These are phyloP conservation scores for Graphiopsis chlorocephala DNA, from an alignment of 2,329 filamentous ascomycete species.

Conservation along the genomic window DNA sequence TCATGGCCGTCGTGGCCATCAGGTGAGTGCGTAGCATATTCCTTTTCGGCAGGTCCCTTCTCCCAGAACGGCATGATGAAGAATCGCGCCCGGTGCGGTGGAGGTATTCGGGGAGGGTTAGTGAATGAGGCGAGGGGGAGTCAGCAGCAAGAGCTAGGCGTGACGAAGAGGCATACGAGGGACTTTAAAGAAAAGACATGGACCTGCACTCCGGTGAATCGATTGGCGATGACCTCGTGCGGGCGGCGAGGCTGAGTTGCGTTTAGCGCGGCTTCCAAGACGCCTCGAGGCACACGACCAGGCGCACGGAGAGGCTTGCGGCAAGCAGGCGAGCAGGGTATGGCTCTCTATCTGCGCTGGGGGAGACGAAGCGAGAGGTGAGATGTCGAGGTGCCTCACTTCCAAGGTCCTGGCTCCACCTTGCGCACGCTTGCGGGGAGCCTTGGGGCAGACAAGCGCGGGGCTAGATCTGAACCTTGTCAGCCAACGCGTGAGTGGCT, in stretches of 20 bases:
- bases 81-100: not conserved
- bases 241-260: not conserved
- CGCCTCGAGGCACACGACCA: constrained; percentile 13
- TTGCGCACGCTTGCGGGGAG: not conserved
- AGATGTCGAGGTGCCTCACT: not conserved
- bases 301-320: constrained; percentile 10
- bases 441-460: not conserved
- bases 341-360: constrained; percentile 1
- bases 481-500: not conserved
- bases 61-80: constrained; percentile 16
- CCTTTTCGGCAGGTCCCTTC: constrained; percentile 7
- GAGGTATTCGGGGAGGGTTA: not conserved
- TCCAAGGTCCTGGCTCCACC: not conserved
- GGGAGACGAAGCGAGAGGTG: not conserved
- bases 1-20: constrained; percentile 11
- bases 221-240: constrained; percentile 8
- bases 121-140: not conserved
- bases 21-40: constrained; percentile 11
- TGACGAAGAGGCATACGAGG: not conserved
- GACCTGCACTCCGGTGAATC: not conserved
- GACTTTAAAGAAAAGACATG: constrained; percentile 8
- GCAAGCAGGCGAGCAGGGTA: not conserved
- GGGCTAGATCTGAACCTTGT: not conserved
- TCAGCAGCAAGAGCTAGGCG: not conserved
- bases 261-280: constrained; percentile 11